Base-by-base conservation (phyloP, 306 rosid species). In the Prunus campanulata region DNA sequence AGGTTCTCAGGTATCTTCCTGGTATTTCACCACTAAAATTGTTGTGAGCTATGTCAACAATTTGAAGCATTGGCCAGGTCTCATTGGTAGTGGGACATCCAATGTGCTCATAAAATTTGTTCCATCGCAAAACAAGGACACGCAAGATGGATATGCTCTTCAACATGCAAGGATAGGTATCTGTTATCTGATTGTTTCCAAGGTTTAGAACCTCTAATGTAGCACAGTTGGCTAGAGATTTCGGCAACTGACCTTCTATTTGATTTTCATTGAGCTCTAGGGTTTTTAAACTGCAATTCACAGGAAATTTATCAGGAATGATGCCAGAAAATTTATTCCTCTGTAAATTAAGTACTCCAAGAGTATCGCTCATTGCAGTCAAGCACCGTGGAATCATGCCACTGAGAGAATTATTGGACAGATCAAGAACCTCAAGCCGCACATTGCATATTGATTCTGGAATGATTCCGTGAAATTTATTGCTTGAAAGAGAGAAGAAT, bases 31-130 rank as follows among this genome's bases (percentile, higher is more conserved):
- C 89, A 8, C 3, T 61, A 4, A 89, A 89, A 35, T 67, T 67
- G 78, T 89, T 91, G 51, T 22, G 61, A 48, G 91, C 88, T 1
- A 88, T 1, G 60, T 91, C 89, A 42, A 83, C 32, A 62, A 88
- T 87, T 50, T 85, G 90, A 75, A 88, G 90, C 73, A 0, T 80
- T 0, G 42, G 8, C 83, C 83, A 81, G 3, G 54, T 8, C 8
- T 20, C 42, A 14, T 2, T 50, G 18, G 6, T 10, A 0, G 2
- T 12, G 14, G 8, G 10, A 54, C 86, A 83, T 22, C 63, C 77
- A 65, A 84, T 10, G 10, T 9, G 19, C 1, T 80, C 80, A 3
- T 56, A 44, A 48, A 86, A 83, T 0, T 66, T 2, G 25, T 83
- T 86, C 9, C 66, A 72, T 14, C 83, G 66, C 68, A 86, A 59